These are phyloP conservation scores for Hygrocybe coccinea DNA, from an alignment of 768 basidiomycete species.

Conservation along the genomic window DNA sequence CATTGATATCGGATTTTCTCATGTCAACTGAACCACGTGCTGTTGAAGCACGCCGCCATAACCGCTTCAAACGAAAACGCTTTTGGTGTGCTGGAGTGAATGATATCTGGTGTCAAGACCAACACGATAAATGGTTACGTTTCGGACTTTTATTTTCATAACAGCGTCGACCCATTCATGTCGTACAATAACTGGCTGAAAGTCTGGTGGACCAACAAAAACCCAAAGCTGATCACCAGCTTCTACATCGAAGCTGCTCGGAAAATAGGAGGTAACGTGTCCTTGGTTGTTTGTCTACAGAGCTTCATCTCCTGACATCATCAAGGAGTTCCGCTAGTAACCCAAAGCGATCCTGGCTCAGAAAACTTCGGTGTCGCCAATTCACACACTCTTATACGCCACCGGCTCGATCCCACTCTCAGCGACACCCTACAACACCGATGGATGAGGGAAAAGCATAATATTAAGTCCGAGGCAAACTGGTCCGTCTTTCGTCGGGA, in stretches of 20 bases:
- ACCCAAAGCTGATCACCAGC: slow-evolving; percentile 16
- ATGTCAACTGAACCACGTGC: slow-evolving; percentile 11
- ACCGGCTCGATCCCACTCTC: slow-evolving; percentile 36
- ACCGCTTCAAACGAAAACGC: slow-evolving; percentile 15
- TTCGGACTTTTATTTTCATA: slow-evolving; percentile 32
- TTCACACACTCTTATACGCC: slow-evolving; percentile 35
- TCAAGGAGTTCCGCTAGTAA: slow-evolving; percentile 35
- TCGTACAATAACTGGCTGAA: slow-evolving; percentile 27
- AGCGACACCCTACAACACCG: slow-evolving; percentile 37
- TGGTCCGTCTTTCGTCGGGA: slow-evolving; percentile 37
- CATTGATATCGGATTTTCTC: slow-evolving; percentile 5
- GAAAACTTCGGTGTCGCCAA: slow-evolving; percentile 47
- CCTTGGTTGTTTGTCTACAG: not conserved
- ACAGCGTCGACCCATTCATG: slow-evolving; percentile 25
- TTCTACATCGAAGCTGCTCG: slow-evolving; percentile 28
- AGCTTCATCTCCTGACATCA: slow-evolving; percentile 5
- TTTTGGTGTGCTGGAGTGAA: slow-evolving; percentile 33
- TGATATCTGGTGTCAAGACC: slow-evolving; percentile 30
- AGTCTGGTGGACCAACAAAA: slow-evolving; percentile 25
- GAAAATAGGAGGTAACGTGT: slow-evolving; percentile 16
- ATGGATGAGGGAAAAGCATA: slow-evolving; percentile 33
- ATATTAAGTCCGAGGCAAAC: slow-evolving; percentile 39
- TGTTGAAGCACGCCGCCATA: slow-evolving; percentile 1
- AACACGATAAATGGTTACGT: slow-evolving; percentile 35
- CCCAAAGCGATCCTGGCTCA: slow-evolving; percentile 40